Evolutionary conservation across 768 basidiomycete species (phyloP).

Genomic region (Coprinopsis cinerea): DNA sequence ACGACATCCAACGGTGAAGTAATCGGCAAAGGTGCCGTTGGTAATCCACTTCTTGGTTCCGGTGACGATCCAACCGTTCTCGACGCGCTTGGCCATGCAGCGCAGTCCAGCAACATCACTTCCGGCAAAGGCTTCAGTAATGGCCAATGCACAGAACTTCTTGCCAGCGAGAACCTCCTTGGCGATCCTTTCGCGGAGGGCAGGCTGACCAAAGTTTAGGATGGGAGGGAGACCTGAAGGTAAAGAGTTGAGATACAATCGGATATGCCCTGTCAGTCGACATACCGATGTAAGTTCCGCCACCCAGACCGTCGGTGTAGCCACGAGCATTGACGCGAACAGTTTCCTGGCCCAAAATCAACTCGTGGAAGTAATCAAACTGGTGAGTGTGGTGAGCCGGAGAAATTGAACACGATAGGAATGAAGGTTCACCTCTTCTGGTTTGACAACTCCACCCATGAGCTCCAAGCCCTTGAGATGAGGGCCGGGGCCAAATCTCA

Average conservation of each 20-base stretch:
- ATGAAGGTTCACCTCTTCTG: constrained; percentile 53
- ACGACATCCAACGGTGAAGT: constrained; percentile 58
- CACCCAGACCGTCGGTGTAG: constrained; percentile 69
- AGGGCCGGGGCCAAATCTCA: constrained; percentile 84
- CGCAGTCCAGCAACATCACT: constrained; percentile 68
- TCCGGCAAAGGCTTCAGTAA: constrained; percentile 83
- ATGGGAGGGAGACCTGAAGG: constrained; percentile 62
- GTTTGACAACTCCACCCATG: constrained; percentile 67
- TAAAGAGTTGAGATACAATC: constrained; percentile 1
- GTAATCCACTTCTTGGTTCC: constrained; percentile 85
- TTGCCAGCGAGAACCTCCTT: constrained; percentile 53
- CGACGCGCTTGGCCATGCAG: constrained; percentile 67
- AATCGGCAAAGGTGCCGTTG: constrained; percentile 68
- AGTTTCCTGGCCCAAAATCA: constrained; percentile 68
- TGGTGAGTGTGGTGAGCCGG: constrained; percentile 15
- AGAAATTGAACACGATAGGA: background rate
- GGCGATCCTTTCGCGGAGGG: constrained; percentile 55
- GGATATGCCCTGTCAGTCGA: background rate
- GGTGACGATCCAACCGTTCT: constrained; percentile 72
- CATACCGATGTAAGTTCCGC: constrained; percentile 33
- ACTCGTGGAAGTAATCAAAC: constrained; percentile 82
- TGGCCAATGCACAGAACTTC: constrained; percentile 72
- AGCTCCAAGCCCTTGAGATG: constrained; percentile 75
- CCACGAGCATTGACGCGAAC: constrained; percentile 66
- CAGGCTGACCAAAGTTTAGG: constrained; percentile 69